These are phyloP conservation scores for Nicotiana paniculata DNA, from an alignment of 257 asterid genomes.

Conservation along the genomic window DNA sequence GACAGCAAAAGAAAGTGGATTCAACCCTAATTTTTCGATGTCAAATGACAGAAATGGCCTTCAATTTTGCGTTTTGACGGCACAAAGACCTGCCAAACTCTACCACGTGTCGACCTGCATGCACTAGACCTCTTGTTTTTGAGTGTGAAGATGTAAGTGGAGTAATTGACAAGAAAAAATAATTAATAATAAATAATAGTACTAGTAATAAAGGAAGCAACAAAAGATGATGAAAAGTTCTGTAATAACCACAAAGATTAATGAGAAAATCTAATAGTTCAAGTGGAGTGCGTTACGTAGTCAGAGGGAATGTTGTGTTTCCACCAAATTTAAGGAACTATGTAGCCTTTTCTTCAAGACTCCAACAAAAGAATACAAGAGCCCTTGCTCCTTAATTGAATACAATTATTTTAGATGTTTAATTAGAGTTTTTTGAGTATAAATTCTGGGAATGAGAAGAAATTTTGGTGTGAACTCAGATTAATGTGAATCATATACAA, in stretches of 20 bases:
- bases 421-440: too few species aligned
- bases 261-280: not conserved
- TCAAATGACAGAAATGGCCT: slow-evolving; percentile 40
- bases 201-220: not conserved
- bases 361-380: too few species aligned
- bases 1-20: not conserved
- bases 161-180: too few species aligned
- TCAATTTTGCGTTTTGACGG: slow-evolving; percentile 16
- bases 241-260: not conserved
- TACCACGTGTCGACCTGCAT: slow-evolving; percentile 57
- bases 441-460: too few species aligned
- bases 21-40: slow-evolving; percentile 25
- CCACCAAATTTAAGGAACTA: not conserved
- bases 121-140: slow-evolving; percentile 3
- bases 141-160: not conserved
- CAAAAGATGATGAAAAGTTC: not conserved
- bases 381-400: too few species aligned
- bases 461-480: too few species aligned
- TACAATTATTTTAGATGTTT: too few species aligned
- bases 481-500: too few species aligned
- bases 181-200: too few species aligned
- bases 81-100: slow-evolving; percentile 17
- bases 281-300: not conserved
- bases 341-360: too few species aligned
- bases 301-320: not conserved